These are phyloP conservation scores for Leptographium procerum DNA, from an alignment of 2,329 filamentous ascomycete genomes.

Conservation along the genomic window DNA sequence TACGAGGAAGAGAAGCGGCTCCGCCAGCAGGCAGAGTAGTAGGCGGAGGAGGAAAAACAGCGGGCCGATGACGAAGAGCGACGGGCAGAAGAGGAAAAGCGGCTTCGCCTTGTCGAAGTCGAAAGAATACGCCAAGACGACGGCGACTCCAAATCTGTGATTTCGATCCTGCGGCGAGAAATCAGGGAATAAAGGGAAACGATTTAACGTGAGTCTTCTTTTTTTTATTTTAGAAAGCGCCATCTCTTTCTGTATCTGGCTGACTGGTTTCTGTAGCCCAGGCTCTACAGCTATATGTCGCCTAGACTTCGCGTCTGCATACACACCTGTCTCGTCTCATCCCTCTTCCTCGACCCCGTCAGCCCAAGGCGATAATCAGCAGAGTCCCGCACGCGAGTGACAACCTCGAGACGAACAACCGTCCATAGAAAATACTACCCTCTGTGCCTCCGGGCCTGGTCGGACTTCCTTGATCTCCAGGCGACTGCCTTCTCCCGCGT, in stretches of 20 bases:
- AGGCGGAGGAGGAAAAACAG: not conserved
- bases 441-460: slow-evolving; percentile 24
- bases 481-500: not conserved
- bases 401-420: not conserved
- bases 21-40: not conserved
- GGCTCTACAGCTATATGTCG: not conserved
- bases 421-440: slow-evolving; percentile 1
- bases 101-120: not conserved
- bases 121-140: not conserved
- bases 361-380: not conserved
- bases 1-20: not conserved
- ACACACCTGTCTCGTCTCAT: not conserved
- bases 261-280: not conserved
- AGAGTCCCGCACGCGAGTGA: not conserved
- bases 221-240: not conserved
- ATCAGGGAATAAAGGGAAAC: not conserved
- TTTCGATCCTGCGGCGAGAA: not conserved
- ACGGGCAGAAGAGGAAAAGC: no score
- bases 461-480: slow-evolving; percentile 21
- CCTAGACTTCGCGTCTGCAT: not conserved
- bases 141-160: not conserved
- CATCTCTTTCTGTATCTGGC: not conserved
- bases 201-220: not conserved
- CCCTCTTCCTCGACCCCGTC: not conserved
- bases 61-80: no score